phyloP scores from a whole-genome alignment of 2,329 filamentous ascomycete genomes.

The Colletotrichum orchidophilum region DNA sequence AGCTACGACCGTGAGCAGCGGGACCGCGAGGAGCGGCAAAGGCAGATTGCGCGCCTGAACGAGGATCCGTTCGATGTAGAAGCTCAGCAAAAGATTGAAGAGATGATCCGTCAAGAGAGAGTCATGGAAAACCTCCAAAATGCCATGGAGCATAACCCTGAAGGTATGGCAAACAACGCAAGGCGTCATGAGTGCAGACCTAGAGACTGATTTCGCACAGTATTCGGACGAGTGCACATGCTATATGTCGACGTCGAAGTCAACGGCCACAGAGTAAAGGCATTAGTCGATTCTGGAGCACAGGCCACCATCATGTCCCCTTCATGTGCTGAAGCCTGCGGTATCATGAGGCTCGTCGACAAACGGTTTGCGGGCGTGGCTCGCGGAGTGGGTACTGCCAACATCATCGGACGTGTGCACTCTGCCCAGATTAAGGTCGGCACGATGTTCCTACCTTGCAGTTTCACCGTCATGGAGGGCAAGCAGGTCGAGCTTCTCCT shows the following conservation, averaged over 20 bases:
- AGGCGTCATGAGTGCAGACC: not conserved
- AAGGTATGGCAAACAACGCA: constrained; percentile 70
- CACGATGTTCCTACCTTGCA: constrained; percentile 85
- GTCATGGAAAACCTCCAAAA: constrained; percentile 97
- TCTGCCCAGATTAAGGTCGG: constrained; percentile 96
- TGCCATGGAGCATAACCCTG: constrained; percentile 96
- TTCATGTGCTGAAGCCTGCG: constrained; percentile 86
- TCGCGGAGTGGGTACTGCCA: constrained; percentile 91
- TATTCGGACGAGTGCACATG: constrained; percentile 95
- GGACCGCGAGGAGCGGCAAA: constrained; percentile 79
- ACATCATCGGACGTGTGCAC: constrained; percentile 94
- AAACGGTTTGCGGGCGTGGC: constrained; percentile 91
- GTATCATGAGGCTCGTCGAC: constrained; percentile 96
- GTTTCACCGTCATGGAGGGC: constrained; percentile 99
- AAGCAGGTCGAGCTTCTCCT: constrained; percentile 94
- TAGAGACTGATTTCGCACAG: constrained; percentile 54
- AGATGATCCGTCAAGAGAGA: constrained; percentile 94
- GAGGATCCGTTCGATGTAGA: constrained; percentile 95
- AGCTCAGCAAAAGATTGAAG: constrained; percentile 90
- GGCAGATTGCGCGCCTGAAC: constrained; percentile 86
- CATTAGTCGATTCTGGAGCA: constrained; percentile 95
- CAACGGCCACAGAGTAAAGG: constrained; percentile 91
- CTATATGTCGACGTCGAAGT: constrained; percentile 96
- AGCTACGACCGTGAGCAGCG: constrained; percentile 77
- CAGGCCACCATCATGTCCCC: constrained; percentile 99